Conservation (phyloP, 2,329 filamentous ascomycete genomes). For the Penicillium griseofulvum region DNA sequence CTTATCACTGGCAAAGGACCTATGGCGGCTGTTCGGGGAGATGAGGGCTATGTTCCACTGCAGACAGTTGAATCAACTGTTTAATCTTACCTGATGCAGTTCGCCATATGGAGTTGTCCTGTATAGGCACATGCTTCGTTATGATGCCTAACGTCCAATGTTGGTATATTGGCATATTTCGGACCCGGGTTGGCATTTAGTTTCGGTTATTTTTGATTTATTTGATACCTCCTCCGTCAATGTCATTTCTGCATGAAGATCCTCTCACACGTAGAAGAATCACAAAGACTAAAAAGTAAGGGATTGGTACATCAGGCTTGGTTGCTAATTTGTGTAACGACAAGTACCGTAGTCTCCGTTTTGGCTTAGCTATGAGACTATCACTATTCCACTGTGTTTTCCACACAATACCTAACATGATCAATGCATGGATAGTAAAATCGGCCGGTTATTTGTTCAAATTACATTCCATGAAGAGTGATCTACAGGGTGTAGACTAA, state of each 20-base stretch:
- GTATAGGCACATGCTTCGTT: neutral
- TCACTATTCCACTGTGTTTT: neutral
- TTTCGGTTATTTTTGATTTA: neutral
- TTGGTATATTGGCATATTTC: neutral
- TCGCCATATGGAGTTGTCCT: neutral
- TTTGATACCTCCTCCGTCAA: constrained; percentile 19
- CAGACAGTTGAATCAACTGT: constrained; percentile 44
- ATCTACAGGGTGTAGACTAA: neutral
- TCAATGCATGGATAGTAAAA: neutral
- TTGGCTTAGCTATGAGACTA: neutral
- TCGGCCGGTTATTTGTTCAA: neutral
- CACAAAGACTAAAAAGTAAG: neutral
- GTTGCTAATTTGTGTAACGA: neutral
- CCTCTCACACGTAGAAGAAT: neutral
- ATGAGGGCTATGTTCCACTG: constrained; percentile 48
- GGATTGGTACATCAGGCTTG: no score
- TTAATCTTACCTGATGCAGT: constrained; percentile 4
- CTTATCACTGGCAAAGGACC: constrained; percentile 28
- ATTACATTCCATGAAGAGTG: neutral
- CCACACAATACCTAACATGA: neutral
- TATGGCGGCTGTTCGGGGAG: constrained; percentile 20
- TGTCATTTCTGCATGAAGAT: neutral
- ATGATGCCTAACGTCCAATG: constrained; percentile 1
- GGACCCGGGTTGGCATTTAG: neutral
- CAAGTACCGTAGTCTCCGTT: neutral